Evolutionary conservation across 192 early-diverging fungal species (phyloP).

Genomic region (Coemansia sp.): DNA sequence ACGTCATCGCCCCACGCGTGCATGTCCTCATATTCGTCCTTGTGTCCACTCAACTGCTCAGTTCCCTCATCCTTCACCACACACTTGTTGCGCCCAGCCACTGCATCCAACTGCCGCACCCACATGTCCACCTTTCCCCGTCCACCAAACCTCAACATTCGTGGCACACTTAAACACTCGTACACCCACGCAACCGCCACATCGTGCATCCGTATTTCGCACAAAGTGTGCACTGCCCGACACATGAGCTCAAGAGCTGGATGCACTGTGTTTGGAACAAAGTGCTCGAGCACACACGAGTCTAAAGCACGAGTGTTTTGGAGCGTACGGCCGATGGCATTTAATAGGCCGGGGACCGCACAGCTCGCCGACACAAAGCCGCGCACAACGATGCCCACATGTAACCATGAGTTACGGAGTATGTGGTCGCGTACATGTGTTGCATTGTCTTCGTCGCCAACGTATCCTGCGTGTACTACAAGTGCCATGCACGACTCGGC

Average conservation of each 20-base stretch:
- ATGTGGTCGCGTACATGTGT: neutral
- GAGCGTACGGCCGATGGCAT: neutral
- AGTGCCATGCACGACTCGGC: conserved; percentile 28
- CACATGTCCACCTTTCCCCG: conserved; percentile 1
- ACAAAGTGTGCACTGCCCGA: conserved; percentile 14
- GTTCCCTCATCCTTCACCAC: neutral
- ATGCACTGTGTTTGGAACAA: neutral
- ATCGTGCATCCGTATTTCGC: conserved; percentile 15
- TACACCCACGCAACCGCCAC: conserved; percentile 29
- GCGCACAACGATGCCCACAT: neutral
- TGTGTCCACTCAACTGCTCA: no score
- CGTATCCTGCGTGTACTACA: conserved; percentile 9
- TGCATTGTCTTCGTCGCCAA: neutral
- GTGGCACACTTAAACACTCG: conserved; percentile 22
- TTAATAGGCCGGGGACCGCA: neutral
- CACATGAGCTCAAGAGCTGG: conserved; percentile 22
- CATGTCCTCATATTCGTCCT: neutral
- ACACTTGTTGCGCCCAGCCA: neutral
- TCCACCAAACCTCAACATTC: conserved; percentile 7
- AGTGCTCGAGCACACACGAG: neutral
- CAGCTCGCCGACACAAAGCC: neutral
- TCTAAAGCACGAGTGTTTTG: neutral
- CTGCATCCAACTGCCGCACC: conserved; percentile 25
- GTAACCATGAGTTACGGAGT: neutral
- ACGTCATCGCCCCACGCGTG: conserved; percentile 1